These are phyloP conservation scores for Taphrina pruni DNA, from an alignment of 1,139 yeast genomes.

Conservation along the genomic window DNA sequence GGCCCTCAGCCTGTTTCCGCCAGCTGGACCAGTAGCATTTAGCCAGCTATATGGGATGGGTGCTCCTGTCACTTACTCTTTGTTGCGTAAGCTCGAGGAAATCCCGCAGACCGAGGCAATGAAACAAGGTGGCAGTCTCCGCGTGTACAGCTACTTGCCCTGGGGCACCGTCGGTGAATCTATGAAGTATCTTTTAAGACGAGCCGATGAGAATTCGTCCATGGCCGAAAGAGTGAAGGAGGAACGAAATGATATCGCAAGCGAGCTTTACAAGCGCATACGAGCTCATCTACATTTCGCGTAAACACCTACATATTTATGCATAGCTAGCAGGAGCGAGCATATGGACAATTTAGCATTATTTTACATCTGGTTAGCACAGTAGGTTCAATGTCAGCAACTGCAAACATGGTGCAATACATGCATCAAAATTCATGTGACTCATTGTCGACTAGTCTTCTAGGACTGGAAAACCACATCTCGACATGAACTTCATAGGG, in stretches of 20 bases:
- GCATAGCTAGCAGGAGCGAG: too few relatives aligned
- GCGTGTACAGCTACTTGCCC: slow-evolving; percentile 90
- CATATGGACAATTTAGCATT: too few relatives aligned
- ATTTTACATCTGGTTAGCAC: too few relatives aligned
- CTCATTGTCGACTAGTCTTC: too few relatives aligned
- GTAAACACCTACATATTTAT: not conserved
- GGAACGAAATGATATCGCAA: slow-evolving; percentile 30
- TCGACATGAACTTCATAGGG: too few relatives aligned
- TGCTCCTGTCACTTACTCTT: slow-evolving; percentile 79
- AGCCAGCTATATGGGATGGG: slow-evolving; percentile 98
- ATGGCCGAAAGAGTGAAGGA: slow-evolving; percentile 28
- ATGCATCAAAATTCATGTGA: too few relatives aligned
- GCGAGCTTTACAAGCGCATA: slow-evolving; percentile 21
- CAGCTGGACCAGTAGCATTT: slow-evolving; percentile 51
- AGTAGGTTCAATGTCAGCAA: too few relatives aligned
- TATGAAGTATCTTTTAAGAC: slow-evolving; percentile 83
- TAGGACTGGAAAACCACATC: too few relatives aligned
- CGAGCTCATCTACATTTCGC: not conserved
- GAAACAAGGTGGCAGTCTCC: slow-evolving; percentile 55
- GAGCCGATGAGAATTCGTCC: slow-evolving; percentile 78
- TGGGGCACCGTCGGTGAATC: slow-evolving; percentile 98
- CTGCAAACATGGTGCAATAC: too few relatives aligned
- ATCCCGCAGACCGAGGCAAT: slow-evolving; percentile 8
- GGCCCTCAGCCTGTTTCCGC: slow-evolving; percentile 34
- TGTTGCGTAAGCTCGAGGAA: slow-evolving; percentile 58